Evolutionary conservation across 2,329 filamentous ascomycete genomes (phyloP).

Genomic region (Tolypocladium pustulatum): DNA sequence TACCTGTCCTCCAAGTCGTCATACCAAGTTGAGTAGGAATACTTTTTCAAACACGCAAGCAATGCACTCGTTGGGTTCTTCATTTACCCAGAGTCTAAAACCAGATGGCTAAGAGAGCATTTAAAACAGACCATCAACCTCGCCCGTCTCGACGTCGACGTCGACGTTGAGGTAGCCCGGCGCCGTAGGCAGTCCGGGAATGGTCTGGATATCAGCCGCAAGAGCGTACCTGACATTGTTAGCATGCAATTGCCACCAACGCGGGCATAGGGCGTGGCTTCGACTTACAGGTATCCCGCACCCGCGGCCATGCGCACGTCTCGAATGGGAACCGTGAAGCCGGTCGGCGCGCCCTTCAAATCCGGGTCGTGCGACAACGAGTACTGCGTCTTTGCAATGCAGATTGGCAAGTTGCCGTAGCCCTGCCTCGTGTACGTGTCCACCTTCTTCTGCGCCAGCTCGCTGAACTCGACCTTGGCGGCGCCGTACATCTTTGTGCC

Average conservation of each 20-base stretch:
- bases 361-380: constrained; percentile 86
- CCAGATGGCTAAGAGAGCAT: neutral
- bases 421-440: constrained; percentile 90
- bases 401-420: constrained; percentile 87
- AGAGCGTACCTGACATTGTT: constrained; percentile 62
- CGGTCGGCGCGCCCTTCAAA: constrained; percentile 87
- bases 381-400: constrained; percentile 97
- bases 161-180: constrained; percentile 95
- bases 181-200: constrained; percentile 87
- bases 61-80: neutral
- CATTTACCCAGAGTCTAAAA: neutral
- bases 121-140: constrained; percentile 85
- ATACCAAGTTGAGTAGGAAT: neutral
- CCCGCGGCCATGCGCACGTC: constrained; percentile 92
- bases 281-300: constrained; percentile 73
- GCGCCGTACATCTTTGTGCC: constrained; percentile 93
- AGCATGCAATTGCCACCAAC: constrained; percentile 12
- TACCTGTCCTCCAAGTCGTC: neutral
- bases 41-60: neutral
- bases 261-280: neutral
- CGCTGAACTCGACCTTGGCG: constrained; percentile 79
- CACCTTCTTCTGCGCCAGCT: constrained; percentile 90
- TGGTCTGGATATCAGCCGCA: constrained; percentile 96
- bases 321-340: constrained; percentile 88
- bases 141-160: constrained; percentile 69